These are phyloP conservation scores for Pestalotiopsis fici DNA, from an alignment of 2,329 filamentous ascomycete species.

Conservation along the genomic window DNA sequence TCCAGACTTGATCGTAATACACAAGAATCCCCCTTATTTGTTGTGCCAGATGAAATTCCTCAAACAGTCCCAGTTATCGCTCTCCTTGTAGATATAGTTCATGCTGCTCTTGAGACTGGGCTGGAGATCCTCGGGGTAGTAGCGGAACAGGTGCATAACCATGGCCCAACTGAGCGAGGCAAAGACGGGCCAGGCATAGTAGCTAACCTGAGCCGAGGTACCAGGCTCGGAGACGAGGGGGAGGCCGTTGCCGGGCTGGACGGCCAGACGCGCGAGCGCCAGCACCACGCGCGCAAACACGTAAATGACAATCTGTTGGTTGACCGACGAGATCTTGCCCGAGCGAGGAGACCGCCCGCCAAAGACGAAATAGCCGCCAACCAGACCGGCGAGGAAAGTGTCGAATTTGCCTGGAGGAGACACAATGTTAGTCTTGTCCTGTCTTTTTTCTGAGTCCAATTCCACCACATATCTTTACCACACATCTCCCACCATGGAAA, in stretches of 20 bases:
- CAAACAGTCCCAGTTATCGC: slow-evolving; percentile 85
- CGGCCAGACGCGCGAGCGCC: slow-evolving; percentile 78
- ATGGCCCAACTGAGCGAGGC: slow-evolving; percentile 87
- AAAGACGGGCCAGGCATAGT: slow-evolving; percentile 90
- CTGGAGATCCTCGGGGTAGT: slow-evolving; percentile 90
- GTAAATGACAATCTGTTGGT: slow-evolving; percentile 97
- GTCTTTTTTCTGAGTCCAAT: too few relatives aligned
- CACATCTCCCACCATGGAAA: slow-evolving; percentile 14
- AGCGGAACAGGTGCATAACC: slow-evolving; percentile 94
- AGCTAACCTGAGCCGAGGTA: slow-evolving; percentile 49
- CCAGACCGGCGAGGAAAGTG: slow-evolving; percentile 80
- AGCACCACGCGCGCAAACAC: slow-evolving; percentile 91
- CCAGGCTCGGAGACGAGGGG: slow-evolving; percentile 50
- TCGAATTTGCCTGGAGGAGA: slow-evolving; percentile 68
- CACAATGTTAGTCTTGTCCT: neutral
- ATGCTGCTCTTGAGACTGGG: slow-evolving; percentile 91
- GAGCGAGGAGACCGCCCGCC: slow-evolving; percentile 66
- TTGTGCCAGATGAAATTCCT: slow-evolving; percentile 88
- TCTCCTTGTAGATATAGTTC: slow-evolving; percentile 94
- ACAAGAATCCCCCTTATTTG: slow-evolving; percentile 40
- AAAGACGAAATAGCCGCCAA: slow-evolving; percentile 93
- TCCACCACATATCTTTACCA: neutral
- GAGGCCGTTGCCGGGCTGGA: slow-evolving; percentile 63
- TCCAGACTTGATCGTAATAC: neutral
- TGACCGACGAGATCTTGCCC: slow-evolving; percentile 76